Base-by-base conservation (phyloP, 2,329 filamentous ascomycete species). In the Dactylellina drechsleri region DNA sequence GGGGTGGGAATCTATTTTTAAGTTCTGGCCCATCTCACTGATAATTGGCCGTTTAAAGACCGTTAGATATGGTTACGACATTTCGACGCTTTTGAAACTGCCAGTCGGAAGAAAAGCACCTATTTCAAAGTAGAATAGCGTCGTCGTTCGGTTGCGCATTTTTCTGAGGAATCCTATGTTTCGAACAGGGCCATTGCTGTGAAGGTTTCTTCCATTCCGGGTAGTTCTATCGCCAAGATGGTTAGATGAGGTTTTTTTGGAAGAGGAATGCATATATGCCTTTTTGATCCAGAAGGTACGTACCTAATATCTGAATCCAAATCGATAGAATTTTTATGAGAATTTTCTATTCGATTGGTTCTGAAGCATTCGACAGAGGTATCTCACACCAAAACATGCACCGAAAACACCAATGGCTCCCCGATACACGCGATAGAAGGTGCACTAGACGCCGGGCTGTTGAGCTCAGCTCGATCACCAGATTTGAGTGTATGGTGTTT, bases 161-260 rank as follows among this genome's bases (percentile, higher is more conserved):
- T 45, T 18, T 15, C 36, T 28, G 26, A 58, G 56, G 68, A 73
- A 73, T 73, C 68, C 68, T 73, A 73, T 50, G 68, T 70, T 70
- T 62, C 66, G 50, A 70, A 70, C 56, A 23, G 49, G 57, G 47
- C 40, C 36, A 31, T 31, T 52, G 41, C 28, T 28, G 49, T 3
- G 31, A 36, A 7, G 31, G 31, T 36, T 36, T 18, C 45, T 60
- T 60, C 68, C 68, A 61, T 66, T 73, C 68, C 56, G 41, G 68
- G 68, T 73, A 73, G 49, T 45, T 66, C 61, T 47, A 73, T 65
- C 60, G 56, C 59, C 61, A 73, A 60, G 36, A 43, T n/a, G 58
- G 66, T 62, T 70, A 70, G 66, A 62, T 40, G 54, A 60, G 47
- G 56, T 45, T 49, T 28, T 28, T 26, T 54, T 45, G n/a, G 49